A percentile compares a stretch with the other conserved stretches of the same genome.
Conservation (phyloP, 768 basidiomycete species). For the Lactifluus subvellereus region DNA sequence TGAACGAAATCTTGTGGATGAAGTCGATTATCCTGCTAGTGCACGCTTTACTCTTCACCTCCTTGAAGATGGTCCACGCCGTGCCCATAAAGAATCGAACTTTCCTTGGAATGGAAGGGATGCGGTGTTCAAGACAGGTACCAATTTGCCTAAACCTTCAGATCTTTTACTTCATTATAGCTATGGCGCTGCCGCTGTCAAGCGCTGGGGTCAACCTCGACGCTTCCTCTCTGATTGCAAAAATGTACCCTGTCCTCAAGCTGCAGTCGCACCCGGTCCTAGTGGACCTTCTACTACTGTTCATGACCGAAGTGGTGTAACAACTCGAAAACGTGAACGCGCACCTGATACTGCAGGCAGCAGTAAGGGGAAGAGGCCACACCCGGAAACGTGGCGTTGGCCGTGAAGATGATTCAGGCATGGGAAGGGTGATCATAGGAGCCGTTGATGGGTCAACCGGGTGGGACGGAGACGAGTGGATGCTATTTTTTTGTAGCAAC, state of each 20-base stretch:
- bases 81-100: too few species aligned
- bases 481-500: neutral
- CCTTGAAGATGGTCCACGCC: too few species aligned
- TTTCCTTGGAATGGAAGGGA: neutral
- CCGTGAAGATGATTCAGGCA: too few species aligned
- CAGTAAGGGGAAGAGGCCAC: neutral
- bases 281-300: neutral
- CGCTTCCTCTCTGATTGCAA: neutral
- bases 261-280: neutral
- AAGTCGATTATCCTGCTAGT: too few species aligned
- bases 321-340: neutral
- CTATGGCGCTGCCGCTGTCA: neutral
- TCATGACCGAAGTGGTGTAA: neutral
- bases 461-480: neutral
- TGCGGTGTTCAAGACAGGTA: neutral
- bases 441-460: neutral
- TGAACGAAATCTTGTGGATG: too few species aligned
- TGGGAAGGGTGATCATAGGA: neutral
- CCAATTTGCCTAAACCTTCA: neutral
- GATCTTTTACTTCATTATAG: neutral
- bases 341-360: neutral
- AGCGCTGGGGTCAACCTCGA: neutral
- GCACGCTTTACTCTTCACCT: too few species aligned
- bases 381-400: too few species aligned
- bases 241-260: neutral